Base-by-base conservation (phyloP, 2,329 filamentous ascomycete species). In the Colletotrichum plurivorum region DNA sequence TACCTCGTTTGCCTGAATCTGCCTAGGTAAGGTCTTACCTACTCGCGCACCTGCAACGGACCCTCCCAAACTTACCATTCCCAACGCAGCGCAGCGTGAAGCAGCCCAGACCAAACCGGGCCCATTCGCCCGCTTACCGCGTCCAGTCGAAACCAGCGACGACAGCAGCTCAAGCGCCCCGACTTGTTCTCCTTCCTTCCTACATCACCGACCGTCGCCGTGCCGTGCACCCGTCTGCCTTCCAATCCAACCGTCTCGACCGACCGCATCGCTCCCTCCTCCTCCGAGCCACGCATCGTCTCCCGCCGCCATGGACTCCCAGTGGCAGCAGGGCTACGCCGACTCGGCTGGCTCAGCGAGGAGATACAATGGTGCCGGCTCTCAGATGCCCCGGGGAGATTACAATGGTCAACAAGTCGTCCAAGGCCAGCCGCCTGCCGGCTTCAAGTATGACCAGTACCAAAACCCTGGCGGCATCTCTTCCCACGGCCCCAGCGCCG, bases 381-480 rank as follows among this genome's bases (percentile, higher is more conserved):
- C 75, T 70, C 83, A 83, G 75, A 77, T 78, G 45, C 70, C 70
- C 18, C 48, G 77, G 83, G 53, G 75, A 73, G 57, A 73, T 48
- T 78, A 71, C 78, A 79, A 71, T 78, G 74, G 68, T 67, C 75
- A 67, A 72, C 73, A 65, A 72, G 62, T 39, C 16, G 31, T 62
- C 27, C 58, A 59, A 54, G 62, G 55, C 43, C 71, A 89, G 76
- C 84, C 88, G 69, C 86, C 88, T 56, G 83, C 85, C 72, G 66
- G 85, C 77, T 92, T 89, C 81, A 89, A 90, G 73, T 92, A 93
- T 79, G 90, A 93, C 74, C 85, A 90, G 76, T 92, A 92, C 78
- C 89, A 90, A 77, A 73, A 76, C 70, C 71, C 76, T 76, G 73
- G 78, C 79, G 73, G 82, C 75, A 60, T 66, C 12, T 60, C 62